Percentiles rank a stretch among this genome's conserved stretches.
Evolutionary conservation across 768 basidiomycete species (phyloP).

Genomic region (Botryobasidium botryosum): DNA sequence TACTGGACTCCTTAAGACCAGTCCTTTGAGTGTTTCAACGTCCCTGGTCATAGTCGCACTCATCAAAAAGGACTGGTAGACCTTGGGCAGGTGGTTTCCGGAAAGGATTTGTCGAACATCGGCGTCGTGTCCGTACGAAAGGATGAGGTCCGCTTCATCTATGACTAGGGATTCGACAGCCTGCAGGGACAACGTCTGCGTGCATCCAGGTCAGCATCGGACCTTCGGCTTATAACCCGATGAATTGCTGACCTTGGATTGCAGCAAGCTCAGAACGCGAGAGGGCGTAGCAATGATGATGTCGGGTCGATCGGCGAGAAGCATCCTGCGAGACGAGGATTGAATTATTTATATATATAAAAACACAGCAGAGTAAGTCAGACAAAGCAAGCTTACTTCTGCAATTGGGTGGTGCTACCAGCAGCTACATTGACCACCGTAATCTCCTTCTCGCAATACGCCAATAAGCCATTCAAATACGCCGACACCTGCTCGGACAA

Average conservation of each 20-base stretch:
- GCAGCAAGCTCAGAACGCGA: constrained; percentile 45
- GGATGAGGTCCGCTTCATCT: constrained; percentile 92
- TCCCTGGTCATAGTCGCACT: constrained; percentile 96
- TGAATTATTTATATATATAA: too few species aligned
- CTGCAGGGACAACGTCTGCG: constrained; percentile 43
- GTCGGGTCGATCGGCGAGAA: constrained; percentile 57
- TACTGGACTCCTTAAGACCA: constrained; percentile 76
- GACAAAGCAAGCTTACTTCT: too few species aligned
- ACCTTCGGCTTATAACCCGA: not conserved
- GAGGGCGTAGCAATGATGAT: constrained; percentile 69
- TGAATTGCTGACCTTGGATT: constrained; percentile 36
- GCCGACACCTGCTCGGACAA: constrained; percentile 76
- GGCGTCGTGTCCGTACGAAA: constrained; percentile 93
- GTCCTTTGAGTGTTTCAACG: constrained; percentile 77
- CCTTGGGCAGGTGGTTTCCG: constrained; percentile 56
- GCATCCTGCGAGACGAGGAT: constrained; percentile 21
- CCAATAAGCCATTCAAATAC: constrained; percentile 44
- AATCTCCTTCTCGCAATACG: constrained; percentile 68
- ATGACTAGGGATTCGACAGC: constrained; percentile 77
- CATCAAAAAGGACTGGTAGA: constrained; percentile 89
- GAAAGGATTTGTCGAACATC: constrained; percentile 53
- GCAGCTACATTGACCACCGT: constrained; percentile 58
- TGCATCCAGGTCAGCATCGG: not conserved
- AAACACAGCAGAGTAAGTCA: too few species aligned
- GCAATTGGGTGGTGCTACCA: constrained; percentile 50